Percentiles rank a stretch among this genome's conserved stretches.
These are phyloP conservation scores for Ogataea corticis DNA, from an alignment of 805 yeast species.

Conservation along the genomic window DNA sequence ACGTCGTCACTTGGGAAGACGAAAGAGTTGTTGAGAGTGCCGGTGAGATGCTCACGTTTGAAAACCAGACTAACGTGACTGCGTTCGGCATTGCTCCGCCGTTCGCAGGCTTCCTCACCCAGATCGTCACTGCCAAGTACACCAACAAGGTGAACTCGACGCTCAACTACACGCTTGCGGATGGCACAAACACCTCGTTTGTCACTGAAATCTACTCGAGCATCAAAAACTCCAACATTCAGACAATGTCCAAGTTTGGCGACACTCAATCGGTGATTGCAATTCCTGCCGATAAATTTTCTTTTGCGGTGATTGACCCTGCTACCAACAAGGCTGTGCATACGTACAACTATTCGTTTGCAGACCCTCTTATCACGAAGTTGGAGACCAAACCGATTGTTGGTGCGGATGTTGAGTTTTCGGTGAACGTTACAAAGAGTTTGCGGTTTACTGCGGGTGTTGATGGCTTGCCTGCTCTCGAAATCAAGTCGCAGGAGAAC, in stretches of 20 bases:
- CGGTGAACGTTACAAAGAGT: slow-evolving; percentile 31
- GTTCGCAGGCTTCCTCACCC: slow-evolving; percentile 37
- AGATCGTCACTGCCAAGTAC: slow-evolving; percentile 40
- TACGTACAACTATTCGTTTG: slow-evolving; percentile 21
- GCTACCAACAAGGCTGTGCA: slow-evolving; percentile 18
- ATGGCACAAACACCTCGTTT: slow-evolving; percentile 38
- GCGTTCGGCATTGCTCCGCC: slow-evolving; percentile 41
- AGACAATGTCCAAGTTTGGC: slow-evolving; percentile 41
- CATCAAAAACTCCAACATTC: slow-evolving; percentile 40
- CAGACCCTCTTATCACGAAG: slow-evolving; percentile 34
- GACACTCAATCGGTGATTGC: slow-evolving; percentile 36
- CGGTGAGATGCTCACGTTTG: slow-evolving; percentile 38
- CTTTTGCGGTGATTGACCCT: slow-evolving; percentile 28
- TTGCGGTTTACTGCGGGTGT: slow-evolving; percentile 18
- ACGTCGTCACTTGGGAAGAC: slow-evolving; percentile 55
- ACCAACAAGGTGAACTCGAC: slow-evolving; percentile 36
- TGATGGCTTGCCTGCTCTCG: slow-evolving; percentile 27
- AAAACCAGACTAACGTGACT: slow-evolving; percentile 33
- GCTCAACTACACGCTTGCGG: slow-evolving; percentile 38
- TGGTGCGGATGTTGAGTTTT: slow-evolving; percentile 29
- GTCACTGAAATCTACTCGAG: slow-evolving; percentile 32
- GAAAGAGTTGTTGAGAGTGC: slow-evolving; percentile 36
- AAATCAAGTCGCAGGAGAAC: slow-evolving; percentile 37
- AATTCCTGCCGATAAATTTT: slow-evolving; percentile 26
- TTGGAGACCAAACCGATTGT: slow-evolving; percentile 21